Conservation (phyloP, 1,284 basidiomycete genomes). For the Tremellales sp. region DNA sequence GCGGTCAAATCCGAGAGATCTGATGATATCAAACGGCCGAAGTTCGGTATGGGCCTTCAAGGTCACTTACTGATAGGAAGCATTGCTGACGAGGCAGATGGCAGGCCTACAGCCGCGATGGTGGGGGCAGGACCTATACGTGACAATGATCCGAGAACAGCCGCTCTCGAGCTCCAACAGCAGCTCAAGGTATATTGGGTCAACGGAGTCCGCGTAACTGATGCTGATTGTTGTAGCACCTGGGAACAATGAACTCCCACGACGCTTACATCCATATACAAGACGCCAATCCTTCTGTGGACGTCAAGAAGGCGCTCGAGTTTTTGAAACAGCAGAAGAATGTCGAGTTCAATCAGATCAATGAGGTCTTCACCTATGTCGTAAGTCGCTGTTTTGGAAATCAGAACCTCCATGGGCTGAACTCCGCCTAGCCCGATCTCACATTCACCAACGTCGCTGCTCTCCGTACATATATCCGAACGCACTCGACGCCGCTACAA, state of each 20-base stretch:
- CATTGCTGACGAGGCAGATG: too few species aligned
- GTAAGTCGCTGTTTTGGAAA: conserved; percentile 19
- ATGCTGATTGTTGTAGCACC: neutral
- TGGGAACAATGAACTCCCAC: conserved; percentile 23
- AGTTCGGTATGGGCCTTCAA: too few species aligned
- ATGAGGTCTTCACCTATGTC: conserved; percentile 42
- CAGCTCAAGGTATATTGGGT: conserved; percentile 26
- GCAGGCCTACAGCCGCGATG: too few species aligned
- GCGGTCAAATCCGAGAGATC: too few species aligned
- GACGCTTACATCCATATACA: conserved; percentile 36
- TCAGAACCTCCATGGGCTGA: neutral
- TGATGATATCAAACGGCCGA: too few species aligned
- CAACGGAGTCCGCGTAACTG: too few species aligned
- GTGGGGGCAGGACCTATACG: too few species aligned
- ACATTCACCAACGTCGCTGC: conserved; percentile 29
- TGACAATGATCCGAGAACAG: conserved; percentile 32
- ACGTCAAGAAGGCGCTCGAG: conserved; percentile 31
- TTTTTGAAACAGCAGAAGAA: conserved; percentile 37
- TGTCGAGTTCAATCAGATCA: conserved; percentile 39
- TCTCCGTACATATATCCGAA: conserved; percentile 39
- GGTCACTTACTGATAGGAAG: too few species aligned
- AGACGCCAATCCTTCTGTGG: conserved; percentile 27
- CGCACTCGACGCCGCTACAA: conserved; percentile 30
- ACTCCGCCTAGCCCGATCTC: conserved; percentile 32
- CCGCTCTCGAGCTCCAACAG: conserved; percentile 26